These are phyloP conservation scores for Rhododendron mucronatum DNA, from an alignment of 148 eudicot genomes.

Conservation along the genomic window DNA sequence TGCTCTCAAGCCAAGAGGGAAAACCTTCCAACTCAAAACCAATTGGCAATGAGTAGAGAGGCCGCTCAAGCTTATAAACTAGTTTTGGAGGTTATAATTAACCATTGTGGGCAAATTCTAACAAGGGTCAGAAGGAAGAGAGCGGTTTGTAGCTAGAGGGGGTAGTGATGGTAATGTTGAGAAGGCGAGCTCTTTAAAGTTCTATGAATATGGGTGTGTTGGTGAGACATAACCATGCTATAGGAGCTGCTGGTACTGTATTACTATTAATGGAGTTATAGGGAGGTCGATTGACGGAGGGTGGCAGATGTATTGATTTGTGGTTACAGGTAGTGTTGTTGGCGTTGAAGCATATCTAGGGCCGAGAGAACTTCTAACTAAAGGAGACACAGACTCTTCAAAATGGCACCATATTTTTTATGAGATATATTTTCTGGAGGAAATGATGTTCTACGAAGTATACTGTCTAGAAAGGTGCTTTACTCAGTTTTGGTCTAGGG, in stretches of 20 bases:
- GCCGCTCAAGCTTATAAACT: too few species aligned
- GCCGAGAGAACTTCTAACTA: background rate
- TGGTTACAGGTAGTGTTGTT: background rate
- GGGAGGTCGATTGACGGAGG: background rate
- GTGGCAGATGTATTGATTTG: background rate
- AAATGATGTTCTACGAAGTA: background rate
- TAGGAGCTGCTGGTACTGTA: background rate
- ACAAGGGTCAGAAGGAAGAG: background rate
- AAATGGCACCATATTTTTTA: background rate
- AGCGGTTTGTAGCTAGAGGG: background rate
- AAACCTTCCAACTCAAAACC: background rate
- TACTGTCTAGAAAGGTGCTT: background rate
- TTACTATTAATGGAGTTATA: background rate
- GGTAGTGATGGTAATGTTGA: background rate
- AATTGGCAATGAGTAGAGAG: background rate
- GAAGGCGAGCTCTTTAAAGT: background rate
- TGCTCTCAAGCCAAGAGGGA: background rate
- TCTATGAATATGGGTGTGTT: background rate
- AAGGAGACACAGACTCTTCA: background rate
- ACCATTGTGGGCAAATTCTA: background rate
- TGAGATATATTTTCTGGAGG: background rate
- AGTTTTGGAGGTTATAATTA: too few species aligned
- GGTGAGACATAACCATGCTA: background rate
- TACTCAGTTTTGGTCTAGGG: background rate
- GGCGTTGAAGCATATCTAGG: background rate